phyloP scores from a whole-genome alignment of 495 filamentous ascomycete species.

The Umbilicaria muhlenbergii region DNA sequence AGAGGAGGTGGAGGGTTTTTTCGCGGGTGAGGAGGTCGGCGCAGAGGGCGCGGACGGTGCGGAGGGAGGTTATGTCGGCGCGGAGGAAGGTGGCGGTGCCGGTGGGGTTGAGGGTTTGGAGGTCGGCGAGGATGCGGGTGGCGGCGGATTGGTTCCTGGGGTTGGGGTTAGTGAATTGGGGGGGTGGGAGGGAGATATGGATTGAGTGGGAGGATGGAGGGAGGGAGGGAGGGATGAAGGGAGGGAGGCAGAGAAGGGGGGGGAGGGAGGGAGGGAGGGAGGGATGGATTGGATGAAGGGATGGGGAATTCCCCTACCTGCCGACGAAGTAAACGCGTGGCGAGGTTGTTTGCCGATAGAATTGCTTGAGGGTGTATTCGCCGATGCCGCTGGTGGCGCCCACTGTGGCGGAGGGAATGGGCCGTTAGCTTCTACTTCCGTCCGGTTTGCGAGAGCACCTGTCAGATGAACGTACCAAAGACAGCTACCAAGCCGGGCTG shows the following conservation, averaged over 20 bases:
- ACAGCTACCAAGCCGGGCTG: constrained; percentile 33
- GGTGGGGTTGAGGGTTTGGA: constrained; percentile 29
- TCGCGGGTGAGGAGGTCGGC: constrained; percentile 33
- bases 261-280: too few relatives aligned
- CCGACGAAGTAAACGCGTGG: constrained; percentile 24
- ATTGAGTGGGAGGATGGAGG: too few relatives aligned
- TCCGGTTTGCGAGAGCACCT: background rate
- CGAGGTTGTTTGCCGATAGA: constrained; percentile 15
- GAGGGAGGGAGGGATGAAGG: too few relatives aligned
- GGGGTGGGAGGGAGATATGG: too few relatives aligned
- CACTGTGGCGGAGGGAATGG: constrained; percentile 12
- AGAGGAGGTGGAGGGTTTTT: constrained; percentile 37
- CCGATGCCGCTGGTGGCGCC: constrained; percentile 30
- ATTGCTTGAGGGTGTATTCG: constrained; percentile 17
- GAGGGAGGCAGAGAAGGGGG: too few relatives aligned
- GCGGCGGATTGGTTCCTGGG: constrained; percentile 17
- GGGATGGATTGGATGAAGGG: too few relatives aligned
- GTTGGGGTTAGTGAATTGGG: too few relatives aligned
- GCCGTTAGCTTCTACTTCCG: constrained; percentile 1
- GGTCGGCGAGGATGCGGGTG: constrained; percentile 26
- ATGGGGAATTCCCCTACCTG: constrained; percentile 2
- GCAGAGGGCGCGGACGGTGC: constrained; percentile 41
- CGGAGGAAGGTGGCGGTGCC: constrained; percentile 35
- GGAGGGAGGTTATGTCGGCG: constrained; percentile 35
- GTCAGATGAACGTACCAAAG: constrained; percentile 24